Base-by-base conservation (phyloP, 2,329 filamentous ascomycete genomes). In the Talaromyces sp. region DNA sequence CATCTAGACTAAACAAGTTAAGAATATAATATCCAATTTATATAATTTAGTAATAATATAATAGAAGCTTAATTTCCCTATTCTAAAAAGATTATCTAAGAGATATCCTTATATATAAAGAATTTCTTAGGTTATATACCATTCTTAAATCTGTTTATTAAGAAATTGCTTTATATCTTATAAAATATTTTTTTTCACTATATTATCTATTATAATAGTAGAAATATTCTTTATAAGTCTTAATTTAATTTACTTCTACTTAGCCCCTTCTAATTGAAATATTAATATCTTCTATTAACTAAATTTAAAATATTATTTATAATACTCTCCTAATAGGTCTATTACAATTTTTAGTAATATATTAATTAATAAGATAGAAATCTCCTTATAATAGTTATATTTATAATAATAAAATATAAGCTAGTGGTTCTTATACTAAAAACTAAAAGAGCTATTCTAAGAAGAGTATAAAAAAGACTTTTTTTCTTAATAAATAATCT, bases 61-160 rank as follows among this genome's bases (percentile, higher is more conserved):
- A 68, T 86, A 88, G 1, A 92, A 82, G 52, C 87, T 90, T 49
- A 87, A 90, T 77, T 94, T 94, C 15, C 91, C 91, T 0, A 90
- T 93, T 0, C 91, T 90, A 0, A 91, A 90, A 0, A 91, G 91
- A 0, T 92, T 92, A 69, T 93, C 83, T 17, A 96, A 86, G 0
- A 96, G 84, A 72, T 95, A 96, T 0, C 92, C 93, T 4, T 92
- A 84, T 17, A 92, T 86, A 74, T 96, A 95, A 0, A 92, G 92
- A 39, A 96, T 94, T 0, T 92, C 92, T 11, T 92, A 85, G 69
- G 91, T 89, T 0, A 88, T 72, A 60, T 97, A 96, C 92, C 91
- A 96, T 52, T 68, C 62, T 33, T 68, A 58, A 15, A 70, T 71
- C 69, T 69, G 61, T 69, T 27, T 11, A 31, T 60, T n/a, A 7